phyloP scores from a whole-genome alignment of 441 rosid species.

The Hypseocharis bilobata region DNA sequence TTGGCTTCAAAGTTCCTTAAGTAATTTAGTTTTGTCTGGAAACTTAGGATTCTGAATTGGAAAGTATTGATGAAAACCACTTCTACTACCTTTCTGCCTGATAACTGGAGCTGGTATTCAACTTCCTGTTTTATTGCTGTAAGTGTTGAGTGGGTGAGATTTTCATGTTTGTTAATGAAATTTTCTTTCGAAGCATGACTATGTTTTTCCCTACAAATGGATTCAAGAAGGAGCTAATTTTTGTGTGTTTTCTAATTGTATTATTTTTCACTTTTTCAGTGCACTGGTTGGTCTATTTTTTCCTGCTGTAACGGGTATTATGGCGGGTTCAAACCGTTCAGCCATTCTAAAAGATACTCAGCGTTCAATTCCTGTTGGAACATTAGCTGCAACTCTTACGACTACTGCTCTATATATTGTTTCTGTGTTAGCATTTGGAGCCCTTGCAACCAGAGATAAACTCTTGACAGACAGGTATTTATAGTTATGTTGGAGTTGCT shows the following conservation, averaged over 20 bases:
- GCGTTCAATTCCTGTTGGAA: slow-evolving; percentile 86
- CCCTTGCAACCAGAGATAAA: slow-evolving; percentile 74
- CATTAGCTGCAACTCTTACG: slow-evolving; percentile 83
- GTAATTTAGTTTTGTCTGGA: background rate
- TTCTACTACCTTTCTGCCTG: too few species aligned
- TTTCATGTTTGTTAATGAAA: background rate
- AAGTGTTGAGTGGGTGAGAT: background rate
- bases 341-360: slow-evolving; percentile 96
- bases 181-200: too few species aligned
- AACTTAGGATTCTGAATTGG: background rate
- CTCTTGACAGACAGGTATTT: slow-evolving; percentile 89
- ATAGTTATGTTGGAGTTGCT: background rate
- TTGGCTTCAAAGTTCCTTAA: background rate
- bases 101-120: background rate
- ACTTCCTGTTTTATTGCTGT: background rate
- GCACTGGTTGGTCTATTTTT: slow-evolving; percentile 94
- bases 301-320: slow-evolving; percentile 98
- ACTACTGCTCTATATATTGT: slow-evolving; percentile 66
- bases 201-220: too few species aligned
- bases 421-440: slow-evolving; percentile 73
- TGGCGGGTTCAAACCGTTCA: slow-evolving; percentile 98
- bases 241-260: slow-evolving; percentile 16
- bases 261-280: slow-evolving; percentile 40
- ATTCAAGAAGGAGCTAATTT: background rate
- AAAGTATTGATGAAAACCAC: background rate